phyloP scores from a whole-genome alignment of 2,329 filamentous ascomycete genomes.

The Coniochaeta sp. region DNA sequence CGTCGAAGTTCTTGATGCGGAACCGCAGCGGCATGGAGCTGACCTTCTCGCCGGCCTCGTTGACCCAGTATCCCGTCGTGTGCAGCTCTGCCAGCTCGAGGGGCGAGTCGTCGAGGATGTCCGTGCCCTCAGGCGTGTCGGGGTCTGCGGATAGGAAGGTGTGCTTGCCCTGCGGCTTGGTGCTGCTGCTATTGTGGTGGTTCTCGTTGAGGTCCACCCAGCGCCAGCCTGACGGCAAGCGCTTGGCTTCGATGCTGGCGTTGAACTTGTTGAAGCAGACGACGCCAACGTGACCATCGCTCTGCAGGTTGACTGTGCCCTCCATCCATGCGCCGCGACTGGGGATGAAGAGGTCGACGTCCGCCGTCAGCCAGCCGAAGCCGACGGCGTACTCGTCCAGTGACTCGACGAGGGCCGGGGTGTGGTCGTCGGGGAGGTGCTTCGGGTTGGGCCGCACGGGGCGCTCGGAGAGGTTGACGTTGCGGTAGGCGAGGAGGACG shows the following conservation, averaged over 20 bases:
- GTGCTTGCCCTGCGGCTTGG: conserved; percentile 6
- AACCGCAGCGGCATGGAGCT: conserved; percentile 62
- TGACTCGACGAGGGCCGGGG: conserved; percentile 37
- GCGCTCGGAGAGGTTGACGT: conserved; percentile 57
- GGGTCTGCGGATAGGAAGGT: conserved; percentile 29
- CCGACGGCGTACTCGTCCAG: conserved; percentile 80
- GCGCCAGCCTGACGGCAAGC: conserved; percentile 71
- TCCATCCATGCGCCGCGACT: conserved; percentile 66
- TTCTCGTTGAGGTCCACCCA: conserved; percentile 55
- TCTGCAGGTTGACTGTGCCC: conserved; percentile 78
- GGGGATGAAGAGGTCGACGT: conserved; percentile 78
- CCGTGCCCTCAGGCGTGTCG: conserved; percentile 19
- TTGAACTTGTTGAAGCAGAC: conserved; percentile 91
- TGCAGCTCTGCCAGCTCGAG: conserved; percentile 48
- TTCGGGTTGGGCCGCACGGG: conserved; percentile 39
- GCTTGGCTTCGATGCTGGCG: conserved; percentile 70
- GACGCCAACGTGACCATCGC: conserved; percentile 80
- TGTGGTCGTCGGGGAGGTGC: conserved; percentile 40
- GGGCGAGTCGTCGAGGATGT: conserved; percentile 29
- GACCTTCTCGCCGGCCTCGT: conserved; percentile 62
- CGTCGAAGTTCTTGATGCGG: conserved; percentile 78
- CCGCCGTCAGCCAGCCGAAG: conserved; percentile 83
- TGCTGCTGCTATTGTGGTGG: conserved; percentile 8
- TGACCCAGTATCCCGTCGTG: conserved; percentile 66
- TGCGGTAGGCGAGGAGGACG: conserved; percentile 67